phyloP scores from a whole-genome alignment of 2,329 filamentous ascomycete species.

The Sarocladium oryzae region DNA sequence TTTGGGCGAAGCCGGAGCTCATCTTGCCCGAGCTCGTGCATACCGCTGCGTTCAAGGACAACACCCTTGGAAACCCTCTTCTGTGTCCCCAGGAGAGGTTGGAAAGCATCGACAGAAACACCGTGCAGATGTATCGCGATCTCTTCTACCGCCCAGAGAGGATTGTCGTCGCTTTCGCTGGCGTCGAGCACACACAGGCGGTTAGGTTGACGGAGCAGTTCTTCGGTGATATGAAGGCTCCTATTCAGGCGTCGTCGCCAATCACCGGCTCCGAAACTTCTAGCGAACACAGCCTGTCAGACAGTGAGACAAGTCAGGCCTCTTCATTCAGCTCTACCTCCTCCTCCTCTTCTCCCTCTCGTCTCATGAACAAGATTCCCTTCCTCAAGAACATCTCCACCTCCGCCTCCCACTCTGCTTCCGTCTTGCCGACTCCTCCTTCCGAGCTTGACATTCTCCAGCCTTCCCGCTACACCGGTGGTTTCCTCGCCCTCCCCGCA shows the following conservation, averaged over 20 bases:
- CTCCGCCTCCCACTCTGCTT: conserved; percentile 57
- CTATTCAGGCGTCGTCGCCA: conserved; percentile 40
- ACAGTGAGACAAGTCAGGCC: conserved; percentile 26
- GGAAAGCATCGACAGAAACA: conserved; percentile 62
- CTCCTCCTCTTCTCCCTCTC: conserved; percentile 37
- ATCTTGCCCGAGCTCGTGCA: conserved; percentile 94
- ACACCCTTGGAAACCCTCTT: conserved; percentile 89
- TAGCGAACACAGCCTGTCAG: conserved; percentile 18
- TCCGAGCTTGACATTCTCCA: conserved; percentile 49
- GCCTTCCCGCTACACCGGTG: conserved; percentile 83
- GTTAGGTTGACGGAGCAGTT: conserved; percentile 73
- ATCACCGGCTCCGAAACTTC: conserved; percentile 51
- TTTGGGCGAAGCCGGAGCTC: conserved; percentile 94
- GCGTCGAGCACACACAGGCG: conserved; percentile 75
- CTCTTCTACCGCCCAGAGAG: conserved; percentile 83
- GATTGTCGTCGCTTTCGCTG: conserved; percentile 92
- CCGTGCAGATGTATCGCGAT: conserved; percentile 72
- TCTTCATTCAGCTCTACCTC: conserved; percentile 18
- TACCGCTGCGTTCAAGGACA: conserved; percentile 91
- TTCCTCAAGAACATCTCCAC: conserved; percentile 87
- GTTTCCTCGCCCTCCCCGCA: conserved; percentile 78
- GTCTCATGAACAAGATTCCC: conserved; percentile 74
- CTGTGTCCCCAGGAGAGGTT: conserved; percentile 84
- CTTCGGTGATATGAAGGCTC: conserved; percentile 81
- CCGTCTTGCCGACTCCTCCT: conserved; percentile 41